Conservation (phyloP, 441 rosid species). For the Pelargonium cotyledonis region DNA sequence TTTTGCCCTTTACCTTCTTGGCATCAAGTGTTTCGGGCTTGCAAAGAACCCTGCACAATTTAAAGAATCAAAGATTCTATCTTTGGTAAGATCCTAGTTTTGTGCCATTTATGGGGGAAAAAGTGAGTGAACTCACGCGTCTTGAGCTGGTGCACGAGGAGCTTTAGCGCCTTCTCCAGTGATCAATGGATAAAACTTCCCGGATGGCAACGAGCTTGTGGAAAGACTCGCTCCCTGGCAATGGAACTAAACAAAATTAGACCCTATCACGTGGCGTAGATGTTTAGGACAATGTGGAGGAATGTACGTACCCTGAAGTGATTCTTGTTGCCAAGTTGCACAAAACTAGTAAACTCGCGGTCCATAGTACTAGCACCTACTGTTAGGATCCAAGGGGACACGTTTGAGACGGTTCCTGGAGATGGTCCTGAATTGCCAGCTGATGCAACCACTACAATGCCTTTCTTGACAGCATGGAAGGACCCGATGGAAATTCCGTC, state of each 20-base stretch:
- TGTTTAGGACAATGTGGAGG: neutral
- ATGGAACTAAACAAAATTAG: too few species aligned
- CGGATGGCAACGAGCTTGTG: neutral
- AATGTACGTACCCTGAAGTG: neutral
- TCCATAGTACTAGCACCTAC: slow-evolving; percentile 57
- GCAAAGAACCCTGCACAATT: slow-evolving; percentile 14
- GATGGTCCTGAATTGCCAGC: slow-evolving; percentile 25
- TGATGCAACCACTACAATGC: slow-evolving; percentile 23
- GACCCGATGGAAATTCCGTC: slow-evolving; percentile 18
- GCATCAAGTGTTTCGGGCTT: slow-evolving; percentile 31
- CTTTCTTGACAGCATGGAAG: slow-evolving; percentile 25
- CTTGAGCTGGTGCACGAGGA: neutral
- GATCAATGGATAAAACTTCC: neutral
- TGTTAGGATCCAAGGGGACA: slow-evolving; percentile 49
- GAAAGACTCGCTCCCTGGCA: neutral
- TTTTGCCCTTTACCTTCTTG: slow-evolving; percentile 47
- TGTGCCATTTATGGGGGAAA: too few species aligned
- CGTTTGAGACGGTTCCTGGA: neutral
- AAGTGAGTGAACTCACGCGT: neutral
- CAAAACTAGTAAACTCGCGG: slow-evolving; percentile 25
- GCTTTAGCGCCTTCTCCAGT: neutral
- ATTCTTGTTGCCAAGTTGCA: neutral
- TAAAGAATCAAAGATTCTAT: too few species aligned
- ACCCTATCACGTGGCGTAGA: too few species aligned
- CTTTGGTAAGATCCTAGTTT: too few species aligned